These are phyloP conservation scores for Spinacia oleracea DNA, from an alignment of 179 eudicot species.

Conservation along the genomic window DNA sequence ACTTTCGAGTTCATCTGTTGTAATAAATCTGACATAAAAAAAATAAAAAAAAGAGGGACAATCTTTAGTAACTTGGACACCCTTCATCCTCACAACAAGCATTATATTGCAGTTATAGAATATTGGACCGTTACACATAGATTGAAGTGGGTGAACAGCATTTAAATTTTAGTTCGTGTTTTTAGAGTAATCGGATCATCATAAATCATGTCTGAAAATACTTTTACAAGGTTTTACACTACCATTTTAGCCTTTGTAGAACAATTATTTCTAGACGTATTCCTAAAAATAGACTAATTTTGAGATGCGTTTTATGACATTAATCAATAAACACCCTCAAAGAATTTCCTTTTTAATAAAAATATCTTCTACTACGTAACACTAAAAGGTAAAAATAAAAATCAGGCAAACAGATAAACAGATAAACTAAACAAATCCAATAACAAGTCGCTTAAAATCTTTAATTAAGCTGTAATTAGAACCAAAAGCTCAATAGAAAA, in stretches of 20 bases:
- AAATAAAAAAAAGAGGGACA: background rate
- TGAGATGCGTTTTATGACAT: background rate
- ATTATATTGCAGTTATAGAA: background rate
- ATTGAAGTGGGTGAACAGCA: background rate
- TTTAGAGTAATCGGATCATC: background rate
- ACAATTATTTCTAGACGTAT: background rate
- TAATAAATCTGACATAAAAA: constrained; percentile 38
- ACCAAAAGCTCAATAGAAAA: background rate
- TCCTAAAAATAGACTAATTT: background rate
- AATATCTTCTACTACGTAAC: background rate
- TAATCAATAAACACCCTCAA: background rate
- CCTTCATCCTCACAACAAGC: background rate
- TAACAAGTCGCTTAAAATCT: background rate
- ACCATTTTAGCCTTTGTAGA: background rate
- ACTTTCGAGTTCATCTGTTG: constrained; percentile 44
- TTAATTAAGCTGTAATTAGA: background rate
- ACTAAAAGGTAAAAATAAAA: no score
- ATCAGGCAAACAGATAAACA: background rate
- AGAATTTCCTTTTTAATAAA: background rate
- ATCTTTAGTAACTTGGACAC: background rate
- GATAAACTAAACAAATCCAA: background rate
- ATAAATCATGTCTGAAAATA: background rate
- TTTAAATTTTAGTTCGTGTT: no score
- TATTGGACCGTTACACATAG: background rate
- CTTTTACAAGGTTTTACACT: background rate